phyloP scores from a whole-genome alignment of 164 flowering plant species.

The Vitis labrusca region DNA sequence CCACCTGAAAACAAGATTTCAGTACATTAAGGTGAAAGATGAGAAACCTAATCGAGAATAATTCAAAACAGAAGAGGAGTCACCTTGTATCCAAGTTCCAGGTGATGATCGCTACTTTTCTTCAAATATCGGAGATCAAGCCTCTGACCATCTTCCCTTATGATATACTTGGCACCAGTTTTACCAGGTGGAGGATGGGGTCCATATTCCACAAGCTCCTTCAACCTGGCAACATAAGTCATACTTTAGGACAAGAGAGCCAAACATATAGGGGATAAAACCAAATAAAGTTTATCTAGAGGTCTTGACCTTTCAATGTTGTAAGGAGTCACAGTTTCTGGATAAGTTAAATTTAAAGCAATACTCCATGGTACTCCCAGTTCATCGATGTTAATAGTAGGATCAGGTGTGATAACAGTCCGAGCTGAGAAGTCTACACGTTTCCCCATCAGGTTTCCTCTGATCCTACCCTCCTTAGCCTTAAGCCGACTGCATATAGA shows the following conservation, averaged over 20 bases:
- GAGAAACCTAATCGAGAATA: background rate
- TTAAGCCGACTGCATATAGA: conserved; percentile 97
- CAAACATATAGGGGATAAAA: background rate
- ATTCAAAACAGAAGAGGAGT: background rate
- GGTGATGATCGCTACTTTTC: conserved; percentile 96
- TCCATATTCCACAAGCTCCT: conserved; percentile 99
- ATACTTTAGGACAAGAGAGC: conserved; percentile 18
- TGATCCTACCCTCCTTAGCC: conserved; percentile 97
- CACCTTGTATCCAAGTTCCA: conserved; percentile 97
- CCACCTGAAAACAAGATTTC: conserved; percentile 61
- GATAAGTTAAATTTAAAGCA: conserved; percentile 93
- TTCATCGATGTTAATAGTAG: conserved; percentile 94
- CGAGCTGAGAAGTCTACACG: conserved; percentile 98
- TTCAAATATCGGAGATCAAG: conserved; percentile 97
- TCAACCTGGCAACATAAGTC: conserved; percentile 42
- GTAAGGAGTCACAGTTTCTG: conserved; percentile 98
- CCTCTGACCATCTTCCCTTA: conserved; percentile 97
- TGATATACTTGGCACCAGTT: conserved; percentile 98
- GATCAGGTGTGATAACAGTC: conserved; percentile 98
- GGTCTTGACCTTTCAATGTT: conserved; percentile 82
- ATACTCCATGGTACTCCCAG: conserved; percentile 99
- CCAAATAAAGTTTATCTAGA: background rate
- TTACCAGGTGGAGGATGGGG: conserved; percentile 99
- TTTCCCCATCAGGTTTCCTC: conserved; percentile 99
- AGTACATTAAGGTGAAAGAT: background rate